Percentiles rank a stretch among this genome's conserved stretches.
phyloP scores from a whole-genome alignment of 305 asterid genomes.

The Plantago rigida region DNA sequence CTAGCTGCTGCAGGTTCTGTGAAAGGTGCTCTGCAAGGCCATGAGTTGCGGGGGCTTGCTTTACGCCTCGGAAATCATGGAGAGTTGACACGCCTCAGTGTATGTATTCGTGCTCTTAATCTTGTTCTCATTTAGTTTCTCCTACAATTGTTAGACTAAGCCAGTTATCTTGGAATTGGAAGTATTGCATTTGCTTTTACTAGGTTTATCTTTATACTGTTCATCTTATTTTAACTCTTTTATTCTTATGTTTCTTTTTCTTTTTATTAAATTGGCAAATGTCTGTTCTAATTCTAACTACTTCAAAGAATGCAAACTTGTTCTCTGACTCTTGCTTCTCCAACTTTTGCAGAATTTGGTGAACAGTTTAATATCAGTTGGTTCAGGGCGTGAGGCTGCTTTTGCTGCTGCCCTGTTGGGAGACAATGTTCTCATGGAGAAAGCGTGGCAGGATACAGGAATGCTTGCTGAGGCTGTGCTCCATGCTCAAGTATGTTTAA shows the following conservation, averaged over 20 bases:
- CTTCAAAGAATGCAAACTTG: slow-evolving; percentile 11
- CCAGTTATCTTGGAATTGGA: too few species aligned
- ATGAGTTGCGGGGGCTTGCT: slow-evolving; percentile 84
- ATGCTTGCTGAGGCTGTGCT: slow-evolving; percentile 98
- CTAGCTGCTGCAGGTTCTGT: slow-evolving; percentile 95
- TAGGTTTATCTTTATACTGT: too few species aligned
- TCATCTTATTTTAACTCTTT: background rate
- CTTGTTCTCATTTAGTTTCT: background rate
- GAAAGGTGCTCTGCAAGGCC: slow-evolving; percentile 83
- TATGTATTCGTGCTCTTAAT: slow-evolving; percentile 34
- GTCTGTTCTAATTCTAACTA: background rate
- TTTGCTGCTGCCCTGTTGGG: slow-evolving; percentile 94
- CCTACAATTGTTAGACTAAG: too few species aligned
- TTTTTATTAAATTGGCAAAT: too few species aligned
- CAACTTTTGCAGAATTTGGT: slow-evolving; percentile 64
- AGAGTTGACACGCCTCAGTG: slow-evolving; percentile 86
- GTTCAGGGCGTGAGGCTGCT: slow-evolving; percentile 92
- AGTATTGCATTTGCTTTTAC: too few species aligned
- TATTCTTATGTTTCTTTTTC: background rate
- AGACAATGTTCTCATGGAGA: slow-evolving; percentile 89
- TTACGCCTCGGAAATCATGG: slow-evolving; percentile 91
- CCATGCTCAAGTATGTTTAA: slow-evolving; percentile 63
- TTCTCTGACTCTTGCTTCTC: slow-evolving; percentile 11
- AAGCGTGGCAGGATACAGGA: slow-evolving; percentile 93
- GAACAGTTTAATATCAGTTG: slow-evolving; percentile 71